phyloP scores from a whole-genome alignment of 108 stramenopile genomes.

The Schizochytrium sp. region DNA sequence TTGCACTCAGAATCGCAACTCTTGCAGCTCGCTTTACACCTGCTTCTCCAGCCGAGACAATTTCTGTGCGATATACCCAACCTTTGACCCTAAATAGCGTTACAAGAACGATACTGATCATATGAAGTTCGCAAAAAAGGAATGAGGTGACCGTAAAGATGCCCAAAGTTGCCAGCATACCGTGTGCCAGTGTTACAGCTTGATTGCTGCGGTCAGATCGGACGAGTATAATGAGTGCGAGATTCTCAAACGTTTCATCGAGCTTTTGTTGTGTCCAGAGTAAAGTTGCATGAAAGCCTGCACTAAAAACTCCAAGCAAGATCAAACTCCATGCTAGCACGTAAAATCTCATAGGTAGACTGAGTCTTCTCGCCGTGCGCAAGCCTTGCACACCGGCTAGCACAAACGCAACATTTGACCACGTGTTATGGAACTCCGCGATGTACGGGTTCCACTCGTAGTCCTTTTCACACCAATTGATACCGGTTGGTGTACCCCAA shows the following conservation, averaged over 20 bases:
- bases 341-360: conserved; percentile 3
- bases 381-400: neutral
- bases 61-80: neutral
- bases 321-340: neutral
- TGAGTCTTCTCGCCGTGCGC: neutral
- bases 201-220: neutral
- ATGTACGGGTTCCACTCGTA: neutral
- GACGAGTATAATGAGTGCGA: neutral
- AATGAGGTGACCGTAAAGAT: neutral
- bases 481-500: neutral
- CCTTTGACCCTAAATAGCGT: conserved; percentile 4
- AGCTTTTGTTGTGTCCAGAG: conserved; percentile 1
- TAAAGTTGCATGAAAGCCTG: neutral
- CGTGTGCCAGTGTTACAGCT: neutral
- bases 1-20: neutral
- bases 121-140: conserved; percentile 3
- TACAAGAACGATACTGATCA: neutral
- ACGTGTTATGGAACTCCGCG: neutral
- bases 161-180: neutral
- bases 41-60: neutral
- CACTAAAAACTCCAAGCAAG: neutral
- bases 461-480: conserved; percentile 35
- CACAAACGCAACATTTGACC: conserved; percentile 11
- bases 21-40: neutral
- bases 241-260: conserved; percentile 11